phyloP scores from a whole-genome alignment of 2,329 filamentous ascomycete species.

The Fusarium vanettenii region DNA sequence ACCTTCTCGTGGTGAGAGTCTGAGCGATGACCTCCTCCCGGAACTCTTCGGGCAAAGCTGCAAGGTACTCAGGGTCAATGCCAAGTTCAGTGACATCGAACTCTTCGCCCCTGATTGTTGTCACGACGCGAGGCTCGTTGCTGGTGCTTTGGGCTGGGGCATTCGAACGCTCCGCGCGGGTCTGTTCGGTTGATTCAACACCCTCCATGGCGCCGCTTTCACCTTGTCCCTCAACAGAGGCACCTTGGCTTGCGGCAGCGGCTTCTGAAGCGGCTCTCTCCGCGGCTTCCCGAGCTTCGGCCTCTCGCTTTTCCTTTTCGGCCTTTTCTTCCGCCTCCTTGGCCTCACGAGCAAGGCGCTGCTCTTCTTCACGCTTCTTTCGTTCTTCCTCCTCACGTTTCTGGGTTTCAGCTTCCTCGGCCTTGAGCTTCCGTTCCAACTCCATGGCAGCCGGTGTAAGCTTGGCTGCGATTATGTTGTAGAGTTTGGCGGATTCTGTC shows the following conservation, averaged over 20 bases:
- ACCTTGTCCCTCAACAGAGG: constrained; percentile 10
- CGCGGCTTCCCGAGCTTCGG: constrained; percentile 73
- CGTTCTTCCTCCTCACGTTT: constrained; percentile 67
- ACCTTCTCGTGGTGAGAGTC: constrained; percentile 84
- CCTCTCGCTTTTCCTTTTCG: constrained; percentile 75
- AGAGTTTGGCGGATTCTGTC: constrained; percentile 76
- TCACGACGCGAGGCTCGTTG: constrained; percentile 72
- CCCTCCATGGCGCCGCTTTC: constrained; percentile 77
- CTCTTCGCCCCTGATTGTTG: constrained; percentile 85
- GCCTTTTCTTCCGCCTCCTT: constrained; percentile 78
- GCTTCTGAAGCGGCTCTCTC: constrained; percentile 70
- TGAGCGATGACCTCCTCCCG: constrained; percentile 95
- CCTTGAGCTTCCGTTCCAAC: constrained; percentile 78
- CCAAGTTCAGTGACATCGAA: constrained; percentile 94
- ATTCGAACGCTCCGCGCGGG: constrained; percentile 45
- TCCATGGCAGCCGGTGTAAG: constrained; percentile 88
- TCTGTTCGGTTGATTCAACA: constrained; percentile 67
- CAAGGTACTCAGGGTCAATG: constrained; percentile 93
- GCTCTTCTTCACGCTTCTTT: constrained; percentile 73
- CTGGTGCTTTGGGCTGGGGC: constrained; percentile 39
- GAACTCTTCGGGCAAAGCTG: constrained; percentile 97
- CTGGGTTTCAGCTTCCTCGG: constrained; percentile 63
- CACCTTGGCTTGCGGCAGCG: constrained; percentile 51
- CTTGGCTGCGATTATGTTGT: constrained; percentile 75
- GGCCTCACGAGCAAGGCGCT: constrained; percentile 74